Evolutionary conservation across 495 filamentous ascomycete species (phyloP), one percentile per base, ranked within the genome.

Genomic region (Penicillium bialowiezense): DNA sequence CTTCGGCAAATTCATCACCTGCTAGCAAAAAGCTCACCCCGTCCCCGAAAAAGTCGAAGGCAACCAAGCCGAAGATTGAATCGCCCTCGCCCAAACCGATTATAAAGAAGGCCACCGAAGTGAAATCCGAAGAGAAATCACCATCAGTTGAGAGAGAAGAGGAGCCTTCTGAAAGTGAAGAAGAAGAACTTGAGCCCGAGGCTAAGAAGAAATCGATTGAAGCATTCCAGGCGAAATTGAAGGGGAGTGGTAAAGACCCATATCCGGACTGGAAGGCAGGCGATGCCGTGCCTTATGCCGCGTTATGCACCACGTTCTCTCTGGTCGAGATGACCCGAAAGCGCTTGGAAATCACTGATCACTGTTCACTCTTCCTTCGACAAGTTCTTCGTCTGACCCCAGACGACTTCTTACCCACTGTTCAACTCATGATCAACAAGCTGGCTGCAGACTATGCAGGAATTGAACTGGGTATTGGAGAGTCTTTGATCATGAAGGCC

Each of bases 401-500:
- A 0, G 78, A 84, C 20, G 93, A 97, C 60, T 77, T 98, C 5
- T 74, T 97, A 2, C 80, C 90, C 3, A 93, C 89, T 1, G 85
- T 97, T 7, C 79, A 92, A 43, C 83, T 98, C 15, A 97, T 97
- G 91, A 90, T 93, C 70, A 96, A 96, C 68, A 97, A 97, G 60
- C 82, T 98, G 28, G 93, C 93, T 10, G 91, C 93, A 1, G 93
- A 98, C 62, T 98, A 96, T 60, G 85, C 91, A 19, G 93, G 93
- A 15, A 88, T 98, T 48, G 93, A 98, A 68, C 75, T 98, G 14
- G 93, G 93, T 23, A 97, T 98, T 61, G 93, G 93, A 35, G 93
- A 98, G 72, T 96, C 90, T 12, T 64, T 98, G 36, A 95, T 98
- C 58, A 97, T 98, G 91, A 98, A 97, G 59, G 88, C 93, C 13